Percentiles rank a stretch among this genome's conserved stretches.
Conservation (phyloP, 768 basidiomycete species). For the Hydnomerulius pinastri region DNA sequence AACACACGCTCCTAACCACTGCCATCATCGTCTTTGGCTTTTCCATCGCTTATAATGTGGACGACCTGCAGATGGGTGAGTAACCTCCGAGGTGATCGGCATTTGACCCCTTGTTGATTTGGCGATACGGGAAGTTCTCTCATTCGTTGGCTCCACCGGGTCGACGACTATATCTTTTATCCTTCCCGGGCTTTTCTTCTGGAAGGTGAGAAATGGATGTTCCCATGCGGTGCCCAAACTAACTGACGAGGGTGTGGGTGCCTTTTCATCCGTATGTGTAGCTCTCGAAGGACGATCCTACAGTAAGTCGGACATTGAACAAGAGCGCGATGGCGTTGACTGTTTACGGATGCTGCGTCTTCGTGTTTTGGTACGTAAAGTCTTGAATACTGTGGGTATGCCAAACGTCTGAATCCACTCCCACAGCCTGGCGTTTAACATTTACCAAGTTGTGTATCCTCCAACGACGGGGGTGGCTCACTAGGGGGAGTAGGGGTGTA, state of each 20-base stretch:
- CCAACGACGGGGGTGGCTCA: constrained; percentile 4
- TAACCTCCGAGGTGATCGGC: constrained; percentile 4
- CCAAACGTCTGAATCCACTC: constrained; percentile 8
- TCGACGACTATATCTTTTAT: constrained; percentile 98
- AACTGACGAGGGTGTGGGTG: not conserved
- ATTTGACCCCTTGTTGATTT: constrained; percentile 13
- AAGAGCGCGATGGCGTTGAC: constrained; percentile 66
- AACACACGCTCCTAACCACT: constrained; percentile 70
- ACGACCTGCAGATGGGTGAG: constrained; percentile 76
- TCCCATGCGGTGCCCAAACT: constrained; percentile 10
- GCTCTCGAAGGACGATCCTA: constrained; percentile 70
- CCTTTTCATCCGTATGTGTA: constrained; percentile 31
- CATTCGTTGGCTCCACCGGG: constrained; percentile 96
- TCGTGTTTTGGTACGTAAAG: constrained; percentile 82
- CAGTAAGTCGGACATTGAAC: constrained; percentile 52
- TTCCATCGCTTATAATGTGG: constrained; percentile 73
- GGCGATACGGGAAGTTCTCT: constrained; percentile 62
- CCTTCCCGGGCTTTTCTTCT: constrained; percentile 90
- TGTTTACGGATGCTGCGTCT: constrained; percentile 75
- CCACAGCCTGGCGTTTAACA: constrained; percentile 73
- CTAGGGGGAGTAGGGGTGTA: not conserved
- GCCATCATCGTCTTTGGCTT: constrained; percentile 68
- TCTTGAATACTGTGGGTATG: not conserved
- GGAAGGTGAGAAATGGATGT: constrained; percentile 59
- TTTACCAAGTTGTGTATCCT: constrained; percentile 61